phyloP scores from a whole-genome alignment of 805 yeast genomes.

The Candida michaelii region DNA sequence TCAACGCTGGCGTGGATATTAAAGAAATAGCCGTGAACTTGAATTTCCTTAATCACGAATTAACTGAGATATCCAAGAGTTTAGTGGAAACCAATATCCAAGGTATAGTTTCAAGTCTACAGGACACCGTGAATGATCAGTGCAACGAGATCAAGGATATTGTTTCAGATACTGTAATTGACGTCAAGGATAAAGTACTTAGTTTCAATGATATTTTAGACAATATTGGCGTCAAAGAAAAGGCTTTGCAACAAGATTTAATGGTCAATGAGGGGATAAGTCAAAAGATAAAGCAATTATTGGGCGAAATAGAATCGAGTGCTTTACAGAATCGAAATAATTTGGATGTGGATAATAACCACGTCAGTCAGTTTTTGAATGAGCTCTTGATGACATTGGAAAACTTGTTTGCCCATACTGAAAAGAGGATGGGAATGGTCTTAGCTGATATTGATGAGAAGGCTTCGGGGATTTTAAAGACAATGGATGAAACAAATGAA shows the following conservation, averaged over 20 bases:
- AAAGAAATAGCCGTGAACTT: conserved; percentile 15
- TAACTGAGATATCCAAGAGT: conserved; percentile 1
- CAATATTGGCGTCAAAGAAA: not conserved
- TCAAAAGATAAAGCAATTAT: conserved; percentile 1
- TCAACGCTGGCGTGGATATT: conserved; percentile 5
- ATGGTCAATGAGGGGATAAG: conserved; percentile 9
- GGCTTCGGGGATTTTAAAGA: conserved; percentile 9
- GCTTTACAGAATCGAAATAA: conserved; percentile 1
- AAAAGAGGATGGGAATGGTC: conserved; percentile 4
- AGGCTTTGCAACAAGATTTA: conserved; percentile 2
- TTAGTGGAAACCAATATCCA: not conserved
- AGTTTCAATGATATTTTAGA: conserved; percentile 7
- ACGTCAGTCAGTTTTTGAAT: conserved; percentile 6
- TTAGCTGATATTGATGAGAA: conserved; percentile 13
- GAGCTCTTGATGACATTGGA: conserved; percentile 9
- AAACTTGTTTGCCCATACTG: conserved; percentile 7
- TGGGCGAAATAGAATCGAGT: conserved; percentile 5
- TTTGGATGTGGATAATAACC: not conserved
- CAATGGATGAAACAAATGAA: conserved; percentile 11
- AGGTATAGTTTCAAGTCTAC: not conserved
- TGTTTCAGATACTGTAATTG: conserved; percentile 2
- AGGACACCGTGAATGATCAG: conserved; percentile 4
- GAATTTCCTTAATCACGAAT: conserved; percentile 10
- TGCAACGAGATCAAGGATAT: conserved; percentile 7
- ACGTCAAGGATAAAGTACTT: conserved; percentile 7